Evolutionary conservation across 768 basidiomycete species (phyloP), one percentile per base, ranked within the genome.

Genomic region (Hirschioporus abietinus): DNA sequence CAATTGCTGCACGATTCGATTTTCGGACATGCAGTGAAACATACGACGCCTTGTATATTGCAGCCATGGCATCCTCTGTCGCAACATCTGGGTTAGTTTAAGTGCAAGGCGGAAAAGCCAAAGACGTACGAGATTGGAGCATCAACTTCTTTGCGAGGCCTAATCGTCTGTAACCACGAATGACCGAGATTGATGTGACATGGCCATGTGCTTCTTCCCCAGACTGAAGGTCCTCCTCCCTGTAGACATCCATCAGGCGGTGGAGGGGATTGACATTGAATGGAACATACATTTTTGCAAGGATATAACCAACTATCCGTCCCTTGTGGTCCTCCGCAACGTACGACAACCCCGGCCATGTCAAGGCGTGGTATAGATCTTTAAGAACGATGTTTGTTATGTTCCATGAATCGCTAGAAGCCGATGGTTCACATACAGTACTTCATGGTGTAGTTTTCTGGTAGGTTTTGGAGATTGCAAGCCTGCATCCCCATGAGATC

Each of bases 181-280:
- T 80, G 1, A 99, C 96, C 0, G 95, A 96, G 73, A 99, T 98
- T 5, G 96, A 97, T 17, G 95, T 99, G 73, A 99, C 93, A 72
- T 99, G 96, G 0, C 96, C 96, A 69, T 95, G 91, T 0, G 86
- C 81, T 25, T 87, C 84, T 25, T 83, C 82, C 1, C 83, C 82
- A 27, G 87, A 85, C 63, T 89, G 78, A 15, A 79, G 75, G 15
- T 86, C 86, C 66, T 84, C 84, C 67, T 93, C 91, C 88, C 90
- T 92, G 71, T 25, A 34, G 68, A 65, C 61, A 52, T 30, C 17
- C 7, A n/a, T 26, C n/a, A 35, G 35, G 5, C 17, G 12, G 23
- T 61, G 3, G 17, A 24, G 24, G 23, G 60, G 23, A 61, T 61
- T 23, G 9, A 24, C 3, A 34, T 25, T 18, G 25, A 25, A 24